Conservation (phyloP, 2,329 filamentous ascomycete species). For the Colletotrichum sp. region DNA sequence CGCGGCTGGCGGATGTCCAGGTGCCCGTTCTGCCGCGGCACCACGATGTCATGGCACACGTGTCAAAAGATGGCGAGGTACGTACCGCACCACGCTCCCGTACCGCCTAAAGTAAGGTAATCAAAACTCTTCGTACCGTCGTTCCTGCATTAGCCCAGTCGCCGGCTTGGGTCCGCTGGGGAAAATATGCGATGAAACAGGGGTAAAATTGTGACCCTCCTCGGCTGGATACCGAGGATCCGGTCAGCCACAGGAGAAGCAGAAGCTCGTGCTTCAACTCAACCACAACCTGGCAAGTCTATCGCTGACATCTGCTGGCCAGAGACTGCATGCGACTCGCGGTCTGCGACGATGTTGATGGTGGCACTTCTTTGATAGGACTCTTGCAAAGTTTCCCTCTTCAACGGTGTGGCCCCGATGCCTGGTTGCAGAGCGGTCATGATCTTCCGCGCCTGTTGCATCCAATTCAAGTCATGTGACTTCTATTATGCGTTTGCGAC, state of each 20-base stretch:
- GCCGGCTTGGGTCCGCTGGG: conserved; percentile 17
- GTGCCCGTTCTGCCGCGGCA: neutral
- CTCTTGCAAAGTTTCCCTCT: neutral
- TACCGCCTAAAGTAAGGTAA: neutral
- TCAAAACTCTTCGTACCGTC: conserved; percentile 16
- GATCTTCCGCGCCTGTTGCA: neutral
- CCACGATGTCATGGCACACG: conserved; percentile 17
- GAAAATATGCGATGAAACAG: conserved; percentile 21
- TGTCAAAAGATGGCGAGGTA: neutral
- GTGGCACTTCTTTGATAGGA: neutral
- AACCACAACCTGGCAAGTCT: neutral
- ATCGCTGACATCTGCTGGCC: neutral
- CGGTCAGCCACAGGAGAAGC: conserved; percentile 1
- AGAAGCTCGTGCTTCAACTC: conserved; percentile 13
- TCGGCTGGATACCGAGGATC: conserved; percentile 20
- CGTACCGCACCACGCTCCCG: neutral
- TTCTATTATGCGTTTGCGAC: neutral
- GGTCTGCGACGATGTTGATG: neutral
- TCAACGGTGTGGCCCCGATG: neutral
- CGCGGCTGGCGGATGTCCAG: neutral
- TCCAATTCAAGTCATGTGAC: conserved; percentile 3
- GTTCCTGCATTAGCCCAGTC: conserved; percentile 22
- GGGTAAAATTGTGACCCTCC: conserved; percentile 22
- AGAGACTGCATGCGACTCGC: neutral
- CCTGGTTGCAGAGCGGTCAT: neutral